Evolutionary conservation across 805 yeast genomes (phyloP).

Genomic region (Ogataea henricii): DNA sequence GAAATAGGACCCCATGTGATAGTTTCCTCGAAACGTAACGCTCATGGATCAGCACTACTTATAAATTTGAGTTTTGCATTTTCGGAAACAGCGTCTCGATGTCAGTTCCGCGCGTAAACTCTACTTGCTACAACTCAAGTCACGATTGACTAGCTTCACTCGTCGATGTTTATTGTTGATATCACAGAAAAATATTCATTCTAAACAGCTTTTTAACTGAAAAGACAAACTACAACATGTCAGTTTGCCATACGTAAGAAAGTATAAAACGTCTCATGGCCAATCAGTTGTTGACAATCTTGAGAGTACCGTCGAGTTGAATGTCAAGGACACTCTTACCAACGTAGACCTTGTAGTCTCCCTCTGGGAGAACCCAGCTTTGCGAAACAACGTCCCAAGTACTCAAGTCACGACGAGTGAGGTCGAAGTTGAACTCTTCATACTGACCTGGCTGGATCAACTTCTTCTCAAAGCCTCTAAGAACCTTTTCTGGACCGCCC

Average conservation of each 20-base stretch:
- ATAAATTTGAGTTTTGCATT: no score
- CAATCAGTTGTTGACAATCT: slow-evolving; percentile 1
- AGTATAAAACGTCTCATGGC: background rate
- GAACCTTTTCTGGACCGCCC: slow-evolving; percentile 41
- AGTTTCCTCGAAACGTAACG: no score
- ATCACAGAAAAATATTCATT: no score
- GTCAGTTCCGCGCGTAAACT: no score
- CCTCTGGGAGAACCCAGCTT: slow-evolving; percentile 48
- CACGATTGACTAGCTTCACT: no score
- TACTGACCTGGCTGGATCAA: slow-evolving; percentile 38
- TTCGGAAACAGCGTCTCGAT: no score
- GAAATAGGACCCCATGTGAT: no score
- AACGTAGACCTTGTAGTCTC: slow-evolving; percentile 43
- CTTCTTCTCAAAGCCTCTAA: slow-evolving; percentile 47
- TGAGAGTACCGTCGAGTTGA: slow-evolving; percentile 17
- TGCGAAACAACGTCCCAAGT: slow-evolving; percentile 46
- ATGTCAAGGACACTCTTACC: slow-evolving; percentile 28
- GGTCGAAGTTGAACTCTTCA: slow-evolving; percentile 34
- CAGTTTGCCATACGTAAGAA: background rate
- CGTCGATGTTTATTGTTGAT: no score
- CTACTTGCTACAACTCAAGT: no score
- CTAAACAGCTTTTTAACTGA: no score
- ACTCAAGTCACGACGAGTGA: slow-evolving; percentile 45
- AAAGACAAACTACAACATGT: background rate
- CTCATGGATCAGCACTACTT: no score